Conservation (phyloP, 495 filamentous ascomycete genomes). For the Hypoxylon crocopeplum region DNA sequence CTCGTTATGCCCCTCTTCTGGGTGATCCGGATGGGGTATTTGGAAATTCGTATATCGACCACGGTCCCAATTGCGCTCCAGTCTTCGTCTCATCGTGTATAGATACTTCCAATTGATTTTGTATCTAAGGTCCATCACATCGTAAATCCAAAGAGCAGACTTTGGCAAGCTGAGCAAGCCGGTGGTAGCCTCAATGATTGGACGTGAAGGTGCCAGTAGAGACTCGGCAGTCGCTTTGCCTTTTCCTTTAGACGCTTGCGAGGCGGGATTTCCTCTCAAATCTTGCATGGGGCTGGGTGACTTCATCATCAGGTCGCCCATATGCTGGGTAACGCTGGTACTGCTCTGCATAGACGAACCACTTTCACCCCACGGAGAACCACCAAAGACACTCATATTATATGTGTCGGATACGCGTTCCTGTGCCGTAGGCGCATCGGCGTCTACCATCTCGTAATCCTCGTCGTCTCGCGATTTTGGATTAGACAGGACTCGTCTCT, state of each 20-base stretch:
- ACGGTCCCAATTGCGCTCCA: constrained; percentile 91
- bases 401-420: constrained; percentile 39
- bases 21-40: constrained; percentile 81
- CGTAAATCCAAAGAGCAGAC: constrained; percentile 52
- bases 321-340: constrained; percentile 28
- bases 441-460: constrained; percentile 57
- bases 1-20: constrained; percentile 84
- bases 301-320: constrained; percentile 35
- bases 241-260: constrained; percentile 43
- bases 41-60: constrained; percentile 86
- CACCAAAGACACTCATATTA: constrained; percentile 47
- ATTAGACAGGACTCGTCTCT: constrained; percentile 55
- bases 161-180: constrained; percentile 35
- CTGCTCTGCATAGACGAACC: constrained; percentile 38
- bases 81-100: constrained; percentile 81
- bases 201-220: constrained; percentile 31
- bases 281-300: constrained; percentile 40
- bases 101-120: constrained; percentile 83
- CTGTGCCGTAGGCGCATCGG: constrained; percentile 33
- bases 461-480: constrained; percentile 39
- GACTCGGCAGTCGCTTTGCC: constrained; percentile 36
- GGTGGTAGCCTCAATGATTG: constrained; percentile 37
- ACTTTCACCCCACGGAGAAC: constrained; percentile 30
- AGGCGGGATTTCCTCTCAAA: constrained; percentile 14
- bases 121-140: constrained; percentile 50